Conservation (phyloP, 2,329 filamentous ascomycete genomes). For the Penicillium sp. region DNA sequence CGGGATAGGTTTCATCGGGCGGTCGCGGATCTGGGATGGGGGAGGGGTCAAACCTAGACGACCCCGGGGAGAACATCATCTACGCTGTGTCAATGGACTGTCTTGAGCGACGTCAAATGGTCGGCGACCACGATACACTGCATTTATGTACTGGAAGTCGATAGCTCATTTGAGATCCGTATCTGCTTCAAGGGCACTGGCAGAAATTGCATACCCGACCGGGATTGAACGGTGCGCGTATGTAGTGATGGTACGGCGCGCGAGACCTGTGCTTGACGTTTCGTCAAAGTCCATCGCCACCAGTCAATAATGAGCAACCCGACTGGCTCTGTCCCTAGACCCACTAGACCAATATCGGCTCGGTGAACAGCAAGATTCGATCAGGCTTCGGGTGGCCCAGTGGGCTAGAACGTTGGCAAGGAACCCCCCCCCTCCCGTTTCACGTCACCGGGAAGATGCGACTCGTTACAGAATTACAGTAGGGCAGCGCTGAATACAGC, state of each 20-base stretch:
- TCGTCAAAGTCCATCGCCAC: slow-evolving; percentile 6
- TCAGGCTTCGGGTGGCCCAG: not conserved
- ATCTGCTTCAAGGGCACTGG: not conserved
- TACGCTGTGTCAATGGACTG: not conserved
- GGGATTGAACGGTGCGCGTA: not conserved
- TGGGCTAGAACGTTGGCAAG: not conserved
- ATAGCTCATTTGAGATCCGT: not conserved
- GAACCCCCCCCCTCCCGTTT: not conserved
- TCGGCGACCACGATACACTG: not conserved
- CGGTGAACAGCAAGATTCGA: slow-evolving; percentile 1
- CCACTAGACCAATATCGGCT: not conserved
- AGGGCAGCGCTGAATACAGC: slow-evolving; percentile 3
- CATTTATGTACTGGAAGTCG: not conserved
- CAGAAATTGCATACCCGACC: not conserved
- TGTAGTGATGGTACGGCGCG: not conserved
- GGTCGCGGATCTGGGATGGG: not conserved
- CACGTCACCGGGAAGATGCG: not conserved
- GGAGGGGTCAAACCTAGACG: not conserved
- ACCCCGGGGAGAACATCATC: not conserved
- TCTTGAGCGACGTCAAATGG: not conserved
- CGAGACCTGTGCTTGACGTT: not conserved
- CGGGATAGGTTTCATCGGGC: slow-evolving; percentile 7
- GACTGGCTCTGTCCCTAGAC: slow-evolving; percentile 1
- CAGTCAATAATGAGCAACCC: not conserved
- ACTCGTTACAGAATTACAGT: not conserved